Percentiles rank a stretch among this genome's conserved stretches.
Conservation (phyloP, 495 filamentous ascomycete species). For the Jackrogersella minutella region DNA sequence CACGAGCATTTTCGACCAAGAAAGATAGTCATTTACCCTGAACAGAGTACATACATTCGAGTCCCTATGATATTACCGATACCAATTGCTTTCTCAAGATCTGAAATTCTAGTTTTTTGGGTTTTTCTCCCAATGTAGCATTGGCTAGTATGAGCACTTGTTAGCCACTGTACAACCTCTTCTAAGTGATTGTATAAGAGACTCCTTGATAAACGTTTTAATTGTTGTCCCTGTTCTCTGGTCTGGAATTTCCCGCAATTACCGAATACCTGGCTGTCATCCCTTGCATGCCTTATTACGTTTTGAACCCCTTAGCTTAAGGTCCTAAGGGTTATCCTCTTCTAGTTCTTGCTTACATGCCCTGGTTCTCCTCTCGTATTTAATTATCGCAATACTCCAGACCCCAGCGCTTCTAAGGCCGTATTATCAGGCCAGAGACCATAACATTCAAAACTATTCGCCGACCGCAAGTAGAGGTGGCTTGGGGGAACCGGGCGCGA, state of each 20-base stretch:
- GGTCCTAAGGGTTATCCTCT: not conserved
- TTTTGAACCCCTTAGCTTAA: not conserved
- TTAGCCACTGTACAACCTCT: slow-evolving; percentile 10
- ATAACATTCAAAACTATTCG: slow-evolving; percentile 9
- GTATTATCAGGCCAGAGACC: slow-evolving; percentile 15
- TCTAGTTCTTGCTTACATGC: slow-evolving; percentile 2
- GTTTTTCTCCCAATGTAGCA: not conserved
- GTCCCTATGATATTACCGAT: not conserved
- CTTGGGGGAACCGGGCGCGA: slow-evolving; percentile 7
- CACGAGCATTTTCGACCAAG: not conserved
- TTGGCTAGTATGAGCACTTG: too few species aligned
- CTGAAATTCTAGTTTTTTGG: not conserved
- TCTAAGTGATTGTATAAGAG: not conserved
- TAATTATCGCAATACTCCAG: slow-evolving; percentile 13
- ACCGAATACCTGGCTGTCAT: slow-evolving; percentile 9
- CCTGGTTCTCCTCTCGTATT: not conserved
- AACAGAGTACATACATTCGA: not conserved
- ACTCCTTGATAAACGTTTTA: not conserved
- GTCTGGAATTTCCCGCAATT: slow-evolving; percentile 2
- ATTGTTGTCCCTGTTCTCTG: not conserved
- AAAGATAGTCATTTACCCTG: not conserved
- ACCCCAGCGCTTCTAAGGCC: slow-evolving; percentile 18
- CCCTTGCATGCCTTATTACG: slow-evolving; percentile 16
- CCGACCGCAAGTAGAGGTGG: slow-evolving; percentile 12
- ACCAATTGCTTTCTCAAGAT: not conserved